A percentile compares a stretch with the other conserved stretches of the same genome.
phyloP scores from a whole-genome alignment of 257 asterid species.

The Cruciata laevipes region DNA sequence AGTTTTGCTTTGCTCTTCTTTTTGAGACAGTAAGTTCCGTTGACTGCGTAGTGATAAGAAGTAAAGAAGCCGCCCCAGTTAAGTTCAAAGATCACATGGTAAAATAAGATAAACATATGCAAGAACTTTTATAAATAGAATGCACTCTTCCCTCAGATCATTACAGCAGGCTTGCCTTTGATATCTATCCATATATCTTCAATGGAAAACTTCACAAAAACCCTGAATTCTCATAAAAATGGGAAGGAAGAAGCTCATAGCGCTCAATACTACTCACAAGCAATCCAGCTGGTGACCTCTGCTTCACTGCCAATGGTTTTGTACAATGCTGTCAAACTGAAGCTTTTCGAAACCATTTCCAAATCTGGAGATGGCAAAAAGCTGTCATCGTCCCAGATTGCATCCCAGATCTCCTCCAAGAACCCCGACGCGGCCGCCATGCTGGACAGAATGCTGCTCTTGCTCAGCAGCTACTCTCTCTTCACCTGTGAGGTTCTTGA shows the following conservation, averaged over 20 bases:
- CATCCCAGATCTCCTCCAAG: slow-evolving; percentile 13
- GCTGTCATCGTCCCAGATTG: slow-evolving; percentile 28
- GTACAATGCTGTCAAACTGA: slow-evolving; percentile 5
- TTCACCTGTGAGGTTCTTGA: slow-evolving; percentile 20
- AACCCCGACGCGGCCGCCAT: slow-evolving; percentile 23
- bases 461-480: slow-evolving; percentile 18
- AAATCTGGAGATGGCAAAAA: slow-evolving; percentile 16
- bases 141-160: too few species aligned
- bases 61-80: too few species aligned
- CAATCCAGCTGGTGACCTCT: slow-evolving; percentile 6
- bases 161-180: too few species aligned
- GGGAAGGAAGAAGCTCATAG: background rate
- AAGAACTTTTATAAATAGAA: too few species aligned
- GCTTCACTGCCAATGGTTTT: background rate
- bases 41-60: too few species aligned
- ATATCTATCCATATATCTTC: too few species aligned
- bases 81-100: too few species aligned
- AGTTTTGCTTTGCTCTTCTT: too few species aligned
- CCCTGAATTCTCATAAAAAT: background rate
- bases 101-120: too few species aligned
- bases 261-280: background rate
- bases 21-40: too few species aligned
- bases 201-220: background rate
- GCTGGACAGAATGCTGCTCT: slow-evolving; percentile 16
- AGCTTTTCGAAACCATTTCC: slow-evolving; percentile 30